Percentiles rank a stretch among this genome's conserved stretches.
Evolutionary conservation across 2,329 filamentous ascomycete species (phyloP).

Genomic region (Clonostachys rhizophaga): DNA sequence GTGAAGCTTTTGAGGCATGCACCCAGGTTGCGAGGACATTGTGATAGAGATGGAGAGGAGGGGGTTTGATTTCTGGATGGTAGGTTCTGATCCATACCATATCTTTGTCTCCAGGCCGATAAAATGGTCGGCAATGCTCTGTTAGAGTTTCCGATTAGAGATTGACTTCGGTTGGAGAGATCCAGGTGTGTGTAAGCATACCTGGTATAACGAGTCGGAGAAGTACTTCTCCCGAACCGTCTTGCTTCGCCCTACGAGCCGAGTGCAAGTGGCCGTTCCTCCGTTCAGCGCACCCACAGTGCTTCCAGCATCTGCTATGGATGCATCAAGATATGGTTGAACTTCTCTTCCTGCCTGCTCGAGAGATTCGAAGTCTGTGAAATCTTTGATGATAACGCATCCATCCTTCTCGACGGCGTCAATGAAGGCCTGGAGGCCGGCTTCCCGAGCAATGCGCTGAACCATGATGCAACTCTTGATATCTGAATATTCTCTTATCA

Average conservation of each 20-base stretch:
- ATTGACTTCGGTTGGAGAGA: neutral
- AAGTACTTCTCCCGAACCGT: slow-evolving; percentile 28
- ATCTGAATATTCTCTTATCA: neutral
- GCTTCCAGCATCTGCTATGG: slow-evolving; percentile 7
- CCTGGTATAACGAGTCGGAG: slow-evolving; percentile 19
- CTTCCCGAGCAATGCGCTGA: slow-evolving; percentile 5
- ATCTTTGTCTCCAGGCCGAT: slow-evolving; percentile 23
- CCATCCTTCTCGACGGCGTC: slow-evolving; percentile 6
- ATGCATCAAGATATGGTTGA: slow-evolving; percentile 8
- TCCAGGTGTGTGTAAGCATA: slow-evolving; percentile 4
- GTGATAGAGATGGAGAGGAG: slow-evolving; percentile 28
- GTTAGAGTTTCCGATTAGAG: neutral
- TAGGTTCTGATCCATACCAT: slow-evolving; percentile 20
- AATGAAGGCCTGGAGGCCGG: slow-evolving; percentile 6
- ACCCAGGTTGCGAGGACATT: slow-evolving; percentile 24
- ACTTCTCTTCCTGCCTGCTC: slow-evolving; percentile 5
- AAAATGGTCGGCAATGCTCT: slow-evolving; percentile 19
- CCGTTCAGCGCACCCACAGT: slow-evolving; percentile 16
- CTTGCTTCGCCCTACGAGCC: slow-evolving; percentile 22
- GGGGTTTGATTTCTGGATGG: slow-evolving; percentile 22
- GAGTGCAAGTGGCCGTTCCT: slow-evolving; percentile 25
- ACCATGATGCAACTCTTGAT: slow-evolving; percentile 9
- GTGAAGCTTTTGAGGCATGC: slow-evolving; percentile 22
- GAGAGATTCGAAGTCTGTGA: slow-evolving; percentile 5
- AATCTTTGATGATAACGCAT: slow-evolving; percentile 8